Percentiles rank a stretch among this genome's conserved stretches.
Evolutionary conservation across 2,329 filamentous ascomycete genomes (phyloP).

Genomic region (Penicillium capsulatum): DNA sequence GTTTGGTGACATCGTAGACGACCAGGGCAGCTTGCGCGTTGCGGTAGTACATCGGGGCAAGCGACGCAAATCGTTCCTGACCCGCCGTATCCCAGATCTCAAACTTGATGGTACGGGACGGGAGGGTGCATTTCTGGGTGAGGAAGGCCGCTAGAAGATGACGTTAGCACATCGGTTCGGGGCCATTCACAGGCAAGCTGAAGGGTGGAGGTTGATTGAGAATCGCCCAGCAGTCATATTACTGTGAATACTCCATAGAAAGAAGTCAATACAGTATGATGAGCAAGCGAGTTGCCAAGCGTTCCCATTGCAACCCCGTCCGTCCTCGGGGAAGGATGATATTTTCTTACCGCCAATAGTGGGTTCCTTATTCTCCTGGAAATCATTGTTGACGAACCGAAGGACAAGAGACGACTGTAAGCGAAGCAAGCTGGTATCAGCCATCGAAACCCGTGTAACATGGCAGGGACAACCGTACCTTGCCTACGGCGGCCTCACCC

Average conservation of each 20-base stretch:
- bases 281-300: neutral
- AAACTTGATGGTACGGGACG: conserved; percentile 71
- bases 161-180: conserved; percentile 17
- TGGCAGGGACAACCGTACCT: conserved; percentile 55
- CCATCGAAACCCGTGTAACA: conserved; percentile 6
- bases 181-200: too few species aligned
- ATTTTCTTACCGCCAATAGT: conserved; percentile 84
- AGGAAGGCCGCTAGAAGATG: conserved; percentile 75
- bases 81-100: conserved; percentile 98
- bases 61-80: conserved; percentile 92
- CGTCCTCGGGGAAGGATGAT: conserved; percentile 1
- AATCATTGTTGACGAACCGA: conserved; percentile 99
- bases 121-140: conserved; percentile 97
- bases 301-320: neutral
- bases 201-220: too few species aligned
- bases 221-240: too few species aligned
- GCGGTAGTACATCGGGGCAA: conserved; percentile 99
- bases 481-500: conserved; percentile 95
- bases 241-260: too few species aligned
- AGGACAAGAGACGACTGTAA: conserved; percentile 87
- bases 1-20: conserved; percentile 97
- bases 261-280: too few species aligned
- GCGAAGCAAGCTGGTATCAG: conserved; percentile 9
- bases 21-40: conserved; percentile 97
- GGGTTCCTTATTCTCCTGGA: conserved; percentile 99